A percentile compares a stretch with the other conserved stretches of the same genome.
Conservation (phyloP, 2,329 filamentous ascomycete species). For the Fusarium sp. region DNA sequence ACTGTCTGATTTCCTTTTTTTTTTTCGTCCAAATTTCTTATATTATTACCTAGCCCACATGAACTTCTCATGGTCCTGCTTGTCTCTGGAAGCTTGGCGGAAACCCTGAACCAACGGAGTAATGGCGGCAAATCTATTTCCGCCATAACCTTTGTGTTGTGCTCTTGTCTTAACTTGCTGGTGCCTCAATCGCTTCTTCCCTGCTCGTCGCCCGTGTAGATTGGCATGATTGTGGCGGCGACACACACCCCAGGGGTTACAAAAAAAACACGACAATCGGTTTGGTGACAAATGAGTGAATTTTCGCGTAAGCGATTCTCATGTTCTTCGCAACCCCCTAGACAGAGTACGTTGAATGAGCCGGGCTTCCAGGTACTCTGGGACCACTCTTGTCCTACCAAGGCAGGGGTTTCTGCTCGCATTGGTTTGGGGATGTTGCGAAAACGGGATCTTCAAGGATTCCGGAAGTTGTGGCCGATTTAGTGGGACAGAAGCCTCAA, state of each 20-base stretch:
- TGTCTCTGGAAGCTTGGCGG: not conserved
- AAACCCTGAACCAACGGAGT: not conserved
- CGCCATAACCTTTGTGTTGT: not conserved
- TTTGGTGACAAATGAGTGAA: not conserved
- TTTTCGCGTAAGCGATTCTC: not conserved
- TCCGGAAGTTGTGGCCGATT: not conserved
- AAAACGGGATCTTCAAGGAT: not conserved
- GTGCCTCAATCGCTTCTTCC: not conserved
- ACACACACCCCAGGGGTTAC: not conserved
- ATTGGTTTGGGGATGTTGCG: not conserved
- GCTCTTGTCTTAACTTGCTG: not conserved
- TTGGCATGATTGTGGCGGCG: slow-evolving; percentile 4
- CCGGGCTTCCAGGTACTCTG: not conserved
- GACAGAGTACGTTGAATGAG: not conserved
- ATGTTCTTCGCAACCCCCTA: not conserved
- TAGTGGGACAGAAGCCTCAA: not conserved
- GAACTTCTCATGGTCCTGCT: not conserved
- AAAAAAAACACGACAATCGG: not conserved
- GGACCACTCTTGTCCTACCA: not conserved
- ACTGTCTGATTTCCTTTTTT: not conserved
- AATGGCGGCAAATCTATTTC: not conserved
- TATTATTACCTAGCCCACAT: not conserved
- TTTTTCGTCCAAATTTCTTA: too few species aligned
- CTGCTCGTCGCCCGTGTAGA: not conserved
- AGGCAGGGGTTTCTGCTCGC: not conserved